Evolutionary conservation across 2,329 filamentous ascomycete genomes (phyloP).

Genomic region (Corinectria fuckeliana): DNA sequence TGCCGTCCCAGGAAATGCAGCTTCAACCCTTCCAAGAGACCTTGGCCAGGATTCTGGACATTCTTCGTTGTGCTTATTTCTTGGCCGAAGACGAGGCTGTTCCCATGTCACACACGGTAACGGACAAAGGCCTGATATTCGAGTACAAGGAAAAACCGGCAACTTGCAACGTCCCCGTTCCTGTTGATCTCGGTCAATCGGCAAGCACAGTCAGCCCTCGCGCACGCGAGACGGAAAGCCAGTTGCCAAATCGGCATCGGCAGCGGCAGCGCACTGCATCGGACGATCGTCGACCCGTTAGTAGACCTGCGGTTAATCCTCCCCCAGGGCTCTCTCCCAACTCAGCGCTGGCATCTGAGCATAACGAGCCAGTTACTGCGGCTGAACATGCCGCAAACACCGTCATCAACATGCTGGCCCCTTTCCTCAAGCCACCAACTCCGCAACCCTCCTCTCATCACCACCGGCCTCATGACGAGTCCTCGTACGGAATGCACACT

Average conservation of each 20-base stretch:
- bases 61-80: slow-evolving; percentile 56
- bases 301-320: slow-evolving; percentile 1
- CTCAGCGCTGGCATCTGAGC: slow-evolving; percentile 17
- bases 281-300: slow-evolving; percentile 13
- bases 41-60: slow-evolving; percentile 56
- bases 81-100: slow-evolving; percentile 50
- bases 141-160: slow-evolving; percentile 37
- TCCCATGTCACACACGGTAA: slow-evolving; percentile 45
- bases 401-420: slow-evolving; percentile 56
- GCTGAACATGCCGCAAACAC: slow-evolving; percentile 45
- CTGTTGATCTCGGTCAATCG: background rate
- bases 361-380: slow-evolving; percentile 18
- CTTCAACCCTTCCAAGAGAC: slow-evolving; percentile 45
- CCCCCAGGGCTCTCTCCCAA: slow-evolving; percentile 8
- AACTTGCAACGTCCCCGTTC: background rate
- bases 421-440: slow-evolving; percentile 55
- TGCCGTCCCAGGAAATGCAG: slow-evolving; percentile 41
- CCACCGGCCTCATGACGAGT: slow-evolving; percentile 44
- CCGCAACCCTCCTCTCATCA: slow-evolving; percentile 45
- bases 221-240: slow-evolving; percentile 14
- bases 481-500: slow-evolving; percentile 63
- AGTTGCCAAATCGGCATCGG: slow-evolving; percentile 14
- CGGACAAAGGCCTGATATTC: slow-evolving; percentile 42
- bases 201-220: background rate
- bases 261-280: slow-evolving; percentile 18